phyloP scores from a whole-genome alignment of 2,329 filamentous ascomycete species.

The Hirsutella rhossiliensis region DNA sequence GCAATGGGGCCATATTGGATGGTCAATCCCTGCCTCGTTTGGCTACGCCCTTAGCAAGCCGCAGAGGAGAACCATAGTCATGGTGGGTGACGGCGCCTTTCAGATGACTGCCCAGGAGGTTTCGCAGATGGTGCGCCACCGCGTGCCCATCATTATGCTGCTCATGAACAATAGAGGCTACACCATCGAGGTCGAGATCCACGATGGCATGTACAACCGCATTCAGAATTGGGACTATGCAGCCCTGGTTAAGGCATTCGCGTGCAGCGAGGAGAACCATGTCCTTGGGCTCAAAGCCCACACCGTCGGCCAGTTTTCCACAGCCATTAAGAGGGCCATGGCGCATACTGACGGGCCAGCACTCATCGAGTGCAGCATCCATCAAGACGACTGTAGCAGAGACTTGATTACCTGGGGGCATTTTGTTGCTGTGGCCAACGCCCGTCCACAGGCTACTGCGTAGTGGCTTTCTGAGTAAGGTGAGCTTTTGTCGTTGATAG shows the following conservation, averaged over 20 bases:
- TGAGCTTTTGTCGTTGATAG: too few species aligned
- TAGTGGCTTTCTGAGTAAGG: too few species aligned
- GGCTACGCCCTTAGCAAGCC: neutral
- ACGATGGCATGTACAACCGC: neutral
- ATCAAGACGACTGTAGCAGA: neutral
- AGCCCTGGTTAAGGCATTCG: neutral
- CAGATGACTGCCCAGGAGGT: neutral
- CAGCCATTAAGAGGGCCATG: neutral
- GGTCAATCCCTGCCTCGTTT: neutral
- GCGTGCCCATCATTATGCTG: neutral
- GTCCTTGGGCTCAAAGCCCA: neutral
- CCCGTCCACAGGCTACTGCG: neutral
- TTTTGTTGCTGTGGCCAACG: neutral
- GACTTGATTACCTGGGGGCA: neutral
- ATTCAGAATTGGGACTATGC: neutral
- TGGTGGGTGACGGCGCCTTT: neutral
- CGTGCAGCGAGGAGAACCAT: neutral
- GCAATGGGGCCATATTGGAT: neutral
- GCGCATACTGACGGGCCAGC: neutral
- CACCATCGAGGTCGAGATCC: neutral
- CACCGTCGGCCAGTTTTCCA: neutral
- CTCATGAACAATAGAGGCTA: neutral
- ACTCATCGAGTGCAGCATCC: neutral
- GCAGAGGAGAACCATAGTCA: neutral
- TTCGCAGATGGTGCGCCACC: neutral